phyloP scores from a whole-genome alignment of 345 rosid species.

The Syzygium aromaticum region DNA sequence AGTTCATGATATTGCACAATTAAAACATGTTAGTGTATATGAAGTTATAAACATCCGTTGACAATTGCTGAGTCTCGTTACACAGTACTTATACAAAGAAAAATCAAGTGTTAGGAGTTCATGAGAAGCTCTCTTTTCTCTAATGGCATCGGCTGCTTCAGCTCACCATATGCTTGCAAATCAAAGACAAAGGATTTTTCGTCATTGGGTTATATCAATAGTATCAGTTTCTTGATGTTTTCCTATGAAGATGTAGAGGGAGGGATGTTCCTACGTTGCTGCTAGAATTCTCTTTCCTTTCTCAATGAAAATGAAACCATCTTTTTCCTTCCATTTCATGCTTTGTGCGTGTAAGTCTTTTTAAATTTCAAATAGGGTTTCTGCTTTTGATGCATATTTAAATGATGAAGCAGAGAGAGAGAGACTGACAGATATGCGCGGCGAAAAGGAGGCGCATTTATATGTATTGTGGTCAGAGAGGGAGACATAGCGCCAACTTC shows the following conservation, averaged over 20 bases:
- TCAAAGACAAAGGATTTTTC: background rate
- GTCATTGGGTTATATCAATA: background rate
- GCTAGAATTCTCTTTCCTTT: background rate
- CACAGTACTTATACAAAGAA: background rate
- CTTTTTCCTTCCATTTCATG: background rate
- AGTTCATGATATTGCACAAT: background rate
- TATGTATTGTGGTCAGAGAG: background rate
- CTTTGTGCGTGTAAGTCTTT: background rate
- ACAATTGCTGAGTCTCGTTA: background rate
- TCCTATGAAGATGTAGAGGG: background rate
- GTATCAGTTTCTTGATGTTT: background rate
- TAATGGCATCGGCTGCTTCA: background rate
- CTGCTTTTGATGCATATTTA: background rate
- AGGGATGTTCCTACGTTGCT: background rate
- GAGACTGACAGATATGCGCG: background rate
- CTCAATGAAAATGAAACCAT: background rate
- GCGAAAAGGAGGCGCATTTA: background rate
- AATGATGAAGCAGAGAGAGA: background rate
- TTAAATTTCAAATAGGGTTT: background rate
- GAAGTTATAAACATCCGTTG: background rate
- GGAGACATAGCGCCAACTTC: slow-evolving; percentile 3
- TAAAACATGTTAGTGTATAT: background rate
- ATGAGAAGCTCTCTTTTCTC: background rate
- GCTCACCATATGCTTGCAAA: background rate
- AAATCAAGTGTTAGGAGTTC: background rate